Evolutionary conservation across 306 rosid species (phyloP), one percentile per base, ranked within the genome.

Genomic region (barrel medic (Medicago truncatula)): DNA sequence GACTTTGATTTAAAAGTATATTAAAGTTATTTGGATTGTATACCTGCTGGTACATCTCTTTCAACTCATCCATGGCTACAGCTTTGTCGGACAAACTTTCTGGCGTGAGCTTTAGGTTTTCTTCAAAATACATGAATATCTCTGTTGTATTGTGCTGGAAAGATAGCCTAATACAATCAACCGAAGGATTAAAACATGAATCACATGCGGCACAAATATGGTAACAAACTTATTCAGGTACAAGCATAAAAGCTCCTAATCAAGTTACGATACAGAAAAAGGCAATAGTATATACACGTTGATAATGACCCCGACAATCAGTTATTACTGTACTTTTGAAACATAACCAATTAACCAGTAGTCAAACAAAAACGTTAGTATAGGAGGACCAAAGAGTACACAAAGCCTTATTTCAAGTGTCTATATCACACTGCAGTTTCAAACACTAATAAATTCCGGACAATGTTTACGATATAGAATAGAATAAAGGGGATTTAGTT

Each of bases 11-110:
- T 54, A 34, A 25, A 70, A 17, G 73, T 70, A 36, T 18, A 72
- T 60, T 40, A 28, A 46, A 81, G 28, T 75, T 76, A 43, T 65
- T 78, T 36, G 71, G 63, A 52, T 40, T 16, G 73, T 61, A 78
- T 81, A 92, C 98, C 93, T 87, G 98, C 78, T 86, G 93, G 83
- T 94, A 90, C 87, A 94, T 92, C 88, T 92, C 95, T 79, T 92
- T 90, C 70, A 92, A 81, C 83, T 94, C 98, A 85, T 94, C 97
- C 77, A 73, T 66, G 18, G 98, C 98, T 73, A 82, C 70, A 68
- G 87, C 89, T 83, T 92, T 91, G 80, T 94, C 97, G 6, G 97
- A 85, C 88, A 94, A 82, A 83, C 70, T 91, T 76, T 92, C 85
- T 6, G 96, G 96, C 5, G 93, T 85, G 84, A 94, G 97, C 83